Conservation (phyloP, 140 eudicot species). For the Cichorium intybus region DNA sequence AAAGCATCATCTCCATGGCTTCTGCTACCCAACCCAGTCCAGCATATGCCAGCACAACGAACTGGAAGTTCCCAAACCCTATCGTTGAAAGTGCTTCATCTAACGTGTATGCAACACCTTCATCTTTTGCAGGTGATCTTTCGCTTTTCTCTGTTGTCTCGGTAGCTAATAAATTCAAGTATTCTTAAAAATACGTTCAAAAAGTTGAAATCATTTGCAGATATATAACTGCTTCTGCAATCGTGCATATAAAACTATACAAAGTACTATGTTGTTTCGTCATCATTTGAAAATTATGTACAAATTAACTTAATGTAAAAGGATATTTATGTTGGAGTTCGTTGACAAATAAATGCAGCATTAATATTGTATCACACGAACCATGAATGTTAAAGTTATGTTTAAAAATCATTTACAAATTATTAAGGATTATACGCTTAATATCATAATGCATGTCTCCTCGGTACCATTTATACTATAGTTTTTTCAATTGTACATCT, state of each 20-base stretch:
- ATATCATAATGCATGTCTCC: too few relatives aligned
- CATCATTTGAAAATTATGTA: not conserved
- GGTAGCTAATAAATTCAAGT: not conserved
- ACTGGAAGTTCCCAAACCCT: constrained; percentile 50
- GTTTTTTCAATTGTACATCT: too few relatives aligned
- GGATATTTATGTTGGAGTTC: too few relatives aligned
- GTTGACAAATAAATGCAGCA: too few relatives aligned
- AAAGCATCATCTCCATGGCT: constrained; percentile 62
- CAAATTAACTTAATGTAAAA: not conserved
- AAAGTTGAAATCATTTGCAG: not conserved
- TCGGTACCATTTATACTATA: too few relatives aligned
- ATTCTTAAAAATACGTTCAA: not conserved
- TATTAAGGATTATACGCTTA: too few relatives aligned
- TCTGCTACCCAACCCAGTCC: constrained; percentile 60
- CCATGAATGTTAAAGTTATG: too few relatives aligned
- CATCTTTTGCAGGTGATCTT: constrained; percentile 15
- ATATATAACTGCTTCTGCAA: too few relatives aligned
- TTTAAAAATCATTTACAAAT: too few relatives aligned
- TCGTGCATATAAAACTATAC: too few relatives aligned
- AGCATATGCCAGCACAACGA: constrained; percentile 38
- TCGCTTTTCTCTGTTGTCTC: not conserved
- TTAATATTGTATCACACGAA: too few relatives aligned
- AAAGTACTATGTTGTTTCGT: too few relatives aligned
- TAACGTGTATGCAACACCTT: constrained; percentile 25
- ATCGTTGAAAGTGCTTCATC: constrained; percentile 43